These are phyloP conservation scores for Penicillium sumatraense DNA, from an alignment of 2,329 filamentous ascomycete species.

Conservation along the genomic window DNA sequence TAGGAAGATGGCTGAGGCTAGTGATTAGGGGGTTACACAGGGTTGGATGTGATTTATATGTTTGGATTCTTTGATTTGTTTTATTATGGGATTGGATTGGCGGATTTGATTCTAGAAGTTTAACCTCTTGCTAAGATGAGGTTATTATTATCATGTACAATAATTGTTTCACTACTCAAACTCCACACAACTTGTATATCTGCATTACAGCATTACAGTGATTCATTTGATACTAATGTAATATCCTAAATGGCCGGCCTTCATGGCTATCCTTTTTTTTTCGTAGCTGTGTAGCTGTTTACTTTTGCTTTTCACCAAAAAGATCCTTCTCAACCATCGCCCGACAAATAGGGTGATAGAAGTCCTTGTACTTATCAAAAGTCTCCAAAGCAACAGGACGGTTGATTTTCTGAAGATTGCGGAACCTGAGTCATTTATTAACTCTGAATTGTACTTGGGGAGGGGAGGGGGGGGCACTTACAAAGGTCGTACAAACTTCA, in stretches of 20 bases:
- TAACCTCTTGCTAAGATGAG: no score
- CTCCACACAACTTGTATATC: no score
- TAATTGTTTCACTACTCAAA: no score
- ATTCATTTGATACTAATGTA: no score
- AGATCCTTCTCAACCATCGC: conserved; percentile 87
- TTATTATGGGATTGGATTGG: background rate
- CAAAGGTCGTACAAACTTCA: conserved; percentile 95
- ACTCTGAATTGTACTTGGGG: background rate
- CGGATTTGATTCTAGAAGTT: no score
- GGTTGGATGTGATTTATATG: background rate
- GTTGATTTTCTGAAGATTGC: conserved; percentile 75
- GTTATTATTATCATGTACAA: no score
- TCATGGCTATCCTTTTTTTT: background rate
- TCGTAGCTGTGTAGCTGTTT: background rate
- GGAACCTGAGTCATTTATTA: conserved; percentile 49
- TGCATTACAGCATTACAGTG: no score
- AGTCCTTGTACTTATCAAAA: conserved; percentile 84
- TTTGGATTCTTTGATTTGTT: background rate
- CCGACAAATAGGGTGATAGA: conserved; percentile 94
- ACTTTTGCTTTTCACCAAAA: conserved; percentile 47
- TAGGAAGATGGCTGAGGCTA: conserved; percentile 44
- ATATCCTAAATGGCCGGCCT: no score
- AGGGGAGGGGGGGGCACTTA: conserved; percentile 45
- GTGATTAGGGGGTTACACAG: conserved; percentile 16
- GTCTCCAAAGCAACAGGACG: conserved; percentile 75